Evolutionary conservation across 345 rosid genomes (phyloP), one percentile per base, ranked within the genome.

Genomic region (Psidium friedrichsthalianum): DNA sequence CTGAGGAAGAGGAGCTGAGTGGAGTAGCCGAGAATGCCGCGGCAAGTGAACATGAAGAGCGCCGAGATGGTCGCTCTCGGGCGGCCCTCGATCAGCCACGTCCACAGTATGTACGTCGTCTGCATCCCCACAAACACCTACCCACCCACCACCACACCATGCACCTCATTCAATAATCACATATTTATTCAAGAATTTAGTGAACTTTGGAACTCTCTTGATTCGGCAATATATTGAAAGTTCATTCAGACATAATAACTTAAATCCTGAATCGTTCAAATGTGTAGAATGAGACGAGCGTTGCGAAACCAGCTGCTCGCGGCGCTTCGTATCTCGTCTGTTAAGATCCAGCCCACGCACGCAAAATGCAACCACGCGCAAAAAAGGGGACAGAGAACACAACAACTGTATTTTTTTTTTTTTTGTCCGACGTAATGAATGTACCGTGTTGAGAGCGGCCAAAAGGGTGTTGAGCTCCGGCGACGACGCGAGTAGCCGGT

Each of bases 41-140:
- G 98, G 92, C 98, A 97, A 58, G 99, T 96, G 92, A 97, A 96
- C 99, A 96, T 96, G 94, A 97, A 97, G 18, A 94, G 85, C 21
- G 98, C 91, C 18, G 98, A 86, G 82, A 96, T 97, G 42, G 98
- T 92, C 6, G 98, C 94, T 84, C 99, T 88, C 11, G 98, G 92
- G 55, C 98, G 87, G 42, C 99, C 96, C 89, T 97, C 98, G n/a
- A 97, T 85, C 6, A 97, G 87, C 94, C 95, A 95, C 25, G 97
- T 85, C 97, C 99, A 95, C 29, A 95, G 24, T 64, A 97, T 94
- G 85, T 97, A 97, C 14, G 89, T 80, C 47, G 96, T 91, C 88
- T 97, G 98, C 98, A 95, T 93, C 78, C 87, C 95, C 85, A 97
- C 98, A 86, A 95, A 97, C 90, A 93, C 98, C 98, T 94, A 85